Evolutionary conservation across 176 grass and related monocot species (phyloP).

Genomic region (Oryza australiensis): DNA sequence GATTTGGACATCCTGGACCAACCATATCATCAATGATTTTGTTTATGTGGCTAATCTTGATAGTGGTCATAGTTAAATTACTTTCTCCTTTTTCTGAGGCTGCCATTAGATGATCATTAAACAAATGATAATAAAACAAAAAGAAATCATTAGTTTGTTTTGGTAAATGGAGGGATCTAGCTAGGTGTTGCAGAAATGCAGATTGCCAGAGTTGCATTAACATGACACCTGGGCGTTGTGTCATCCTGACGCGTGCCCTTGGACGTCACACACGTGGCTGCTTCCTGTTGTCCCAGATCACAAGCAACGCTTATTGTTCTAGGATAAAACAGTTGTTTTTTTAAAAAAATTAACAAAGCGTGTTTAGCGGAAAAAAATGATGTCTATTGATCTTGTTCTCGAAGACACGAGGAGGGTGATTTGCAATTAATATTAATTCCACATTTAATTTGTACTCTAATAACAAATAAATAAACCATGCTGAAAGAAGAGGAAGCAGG

Average conservation of each 20-base stretch:
- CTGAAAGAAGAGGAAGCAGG: background rate
- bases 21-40: background rate
- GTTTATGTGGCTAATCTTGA: background rate
- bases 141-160: background rate
- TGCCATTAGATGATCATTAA: background rate
- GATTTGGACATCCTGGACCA: slow-evolving; percentile 24
- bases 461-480: background rate
- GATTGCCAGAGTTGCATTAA: background rate
- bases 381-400: background rate
- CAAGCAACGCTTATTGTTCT: background rate
- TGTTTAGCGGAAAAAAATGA: background rate
- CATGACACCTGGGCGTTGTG: background rate
- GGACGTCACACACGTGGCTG: slow-evolving; percentile 1
- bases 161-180: background rate
- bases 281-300: background rate
- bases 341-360: background rate
- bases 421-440: background rate
- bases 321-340: background rate
- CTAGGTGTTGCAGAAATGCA: background rate
- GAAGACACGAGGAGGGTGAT: background rate
- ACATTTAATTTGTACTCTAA: background rate
- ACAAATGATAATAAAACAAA: background rate
- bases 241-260: background rate
- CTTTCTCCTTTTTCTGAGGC: background rate
- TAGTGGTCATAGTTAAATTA: background rate